Evolutionary conservation across 1,284 basidiomycete genomes (phyloP).

Genomic region (Mycena citricolor): DNA sequence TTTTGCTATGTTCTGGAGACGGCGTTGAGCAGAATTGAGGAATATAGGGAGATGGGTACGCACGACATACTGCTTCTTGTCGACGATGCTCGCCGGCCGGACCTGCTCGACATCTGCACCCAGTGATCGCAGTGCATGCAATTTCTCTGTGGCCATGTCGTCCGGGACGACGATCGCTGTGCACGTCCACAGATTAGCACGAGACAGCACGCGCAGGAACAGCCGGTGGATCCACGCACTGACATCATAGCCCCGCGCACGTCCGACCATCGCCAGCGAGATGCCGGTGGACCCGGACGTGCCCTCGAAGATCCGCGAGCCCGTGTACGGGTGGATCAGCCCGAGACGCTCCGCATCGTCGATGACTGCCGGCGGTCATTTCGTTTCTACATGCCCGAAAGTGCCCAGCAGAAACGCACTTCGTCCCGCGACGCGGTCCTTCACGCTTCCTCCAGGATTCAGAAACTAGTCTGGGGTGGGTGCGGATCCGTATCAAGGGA

Average conservation of each 20-base stretch:
- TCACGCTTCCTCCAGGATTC: conserved; percentile 97
- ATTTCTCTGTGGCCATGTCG: conserved; percentile 91
- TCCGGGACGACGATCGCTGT: conserved; percentile 93
- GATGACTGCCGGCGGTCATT: conserved; percentile 63
- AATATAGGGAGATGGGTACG: too few relatives aligned
- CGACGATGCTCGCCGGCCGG: conserved; percentile 86
- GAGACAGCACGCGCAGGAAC: conserved; percentile 1
- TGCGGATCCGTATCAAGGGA: too few relatives aligned
- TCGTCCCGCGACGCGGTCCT: conserved; percentile 92
- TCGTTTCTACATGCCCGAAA: conserved; percentile 1
- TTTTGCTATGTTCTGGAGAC: conserved; percentile 76
- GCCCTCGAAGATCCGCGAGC: conserved; percentile 95
- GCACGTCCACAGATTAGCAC: conserved; percentile 6
- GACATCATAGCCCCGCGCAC: conserved; percentile 79
- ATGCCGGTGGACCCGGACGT: conserved; percentile 98
- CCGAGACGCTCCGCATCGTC: conserved; percentile 89
- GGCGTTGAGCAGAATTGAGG: too few relatives aligned
- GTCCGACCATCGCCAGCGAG: conserved; percentile 90
- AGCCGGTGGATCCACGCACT: conserved; percentile 59
- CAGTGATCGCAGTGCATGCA: conserved; percentile 78
- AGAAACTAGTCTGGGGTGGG: too few relatives aligned
- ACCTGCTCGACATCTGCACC: conserved; percentile 88
- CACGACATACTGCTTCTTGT: conserved; percentile 82
- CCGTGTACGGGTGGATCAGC: conserved; percentile 82
- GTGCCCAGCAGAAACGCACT: conserved; percentile 70